A percentile compares a stretch with the other conserved stretches of the same genome.
These are phyloP conservation scores for Entophlyctis helioformis DNA, from an alignment of 192 early-diverging fungal genomes.

Conservation along the genomic window DNA sequence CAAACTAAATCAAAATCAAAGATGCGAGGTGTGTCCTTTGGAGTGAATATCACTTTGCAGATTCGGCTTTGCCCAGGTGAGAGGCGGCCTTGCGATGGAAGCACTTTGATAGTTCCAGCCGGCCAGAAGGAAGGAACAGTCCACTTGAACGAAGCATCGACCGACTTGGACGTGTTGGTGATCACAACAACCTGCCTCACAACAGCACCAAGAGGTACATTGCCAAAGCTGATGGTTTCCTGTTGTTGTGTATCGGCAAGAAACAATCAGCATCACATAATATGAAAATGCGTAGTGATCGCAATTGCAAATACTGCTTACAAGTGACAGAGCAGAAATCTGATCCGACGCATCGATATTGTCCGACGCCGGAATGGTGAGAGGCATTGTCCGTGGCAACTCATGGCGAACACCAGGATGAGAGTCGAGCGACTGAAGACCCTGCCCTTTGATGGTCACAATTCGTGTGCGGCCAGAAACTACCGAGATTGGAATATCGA, in stretches of 20 bases:
- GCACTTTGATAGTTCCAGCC: slow-evolving; percentile 17
- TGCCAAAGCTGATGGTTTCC: slow-evolving; percentile 40
- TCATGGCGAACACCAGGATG: no score
- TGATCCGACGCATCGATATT: not conserved
- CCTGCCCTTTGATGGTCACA: no score
- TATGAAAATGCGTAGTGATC: no score
- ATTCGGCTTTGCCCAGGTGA: slow-evolving; percentile 20
- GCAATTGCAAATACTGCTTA: no score
- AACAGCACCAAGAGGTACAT: slow-evolving; percentile 25
- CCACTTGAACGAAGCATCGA: slow-evolving; percentile 32
- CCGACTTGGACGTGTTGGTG: slow-evolving; percentile 13
- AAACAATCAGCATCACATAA: no score
- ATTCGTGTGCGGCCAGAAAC: slow-evolving; percentile 29
- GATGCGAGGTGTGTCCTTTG: slow-evolving; percentile 10
- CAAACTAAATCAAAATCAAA: slow-evolving; percentile 29
- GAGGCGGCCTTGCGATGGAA: slow-evolving; percentile 15
- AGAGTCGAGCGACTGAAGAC: no score
- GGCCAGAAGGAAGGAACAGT: not conserved
- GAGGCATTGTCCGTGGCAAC: no score
- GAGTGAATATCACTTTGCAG: slow-evolving; percentile 29
- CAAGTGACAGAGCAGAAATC: slow-evolving; percentile 1
- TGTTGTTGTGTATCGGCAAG: slow-evolving; percentile 2
- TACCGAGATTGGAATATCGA: slow-evolving; percentile 33
- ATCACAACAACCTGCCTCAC: slow-evolving; percentile 28
- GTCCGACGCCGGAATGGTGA: no score